Conservation (phyloP, 208 protist species). For the Polymyxa betae region DNA sequence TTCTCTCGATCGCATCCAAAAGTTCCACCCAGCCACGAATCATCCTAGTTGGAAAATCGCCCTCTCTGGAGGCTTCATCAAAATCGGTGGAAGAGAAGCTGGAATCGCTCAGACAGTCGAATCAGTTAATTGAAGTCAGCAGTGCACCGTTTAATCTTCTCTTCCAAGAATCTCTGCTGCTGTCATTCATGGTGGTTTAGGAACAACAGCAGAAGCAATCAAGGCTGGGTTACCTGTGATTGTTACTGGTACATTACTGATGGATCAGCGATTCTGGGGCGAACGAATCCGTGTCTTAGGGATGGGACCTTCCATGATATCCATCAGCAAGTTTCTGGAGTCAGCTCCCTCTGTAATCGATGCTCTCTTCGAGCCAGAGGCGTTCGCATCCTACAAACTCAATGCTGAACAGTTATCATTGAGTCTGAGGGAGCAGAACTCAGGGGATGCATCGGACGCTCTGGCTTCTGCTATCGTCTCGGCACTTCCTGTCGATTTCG, state of each 20-base stretch:
- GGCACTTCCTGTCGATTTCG: too few species aligned
- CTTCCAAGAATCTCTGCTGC: conserved; percentile 2
- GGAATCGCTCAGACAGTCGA: not conserved
- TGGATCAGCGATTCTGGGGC: conserved; percentile 59
- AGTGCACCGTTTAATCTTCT: conserved; percentile 3
- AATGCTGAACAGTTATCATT: too few species aligned
- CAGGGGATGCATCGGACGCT: too few species aligned
- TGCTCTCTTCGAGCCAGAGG: too few species aligned
- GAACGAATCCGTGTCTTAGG: not conserved
- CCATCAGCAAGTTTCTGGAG: not conserved
- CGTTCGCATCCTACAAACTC: too few species aligned
- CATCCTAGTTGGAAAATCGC: too few species aligned
- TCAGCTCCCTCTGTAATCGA: too few species aligned
- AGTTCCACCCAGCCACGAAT: too few species aligned
- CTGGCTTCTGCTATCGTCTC: too few species aligned
- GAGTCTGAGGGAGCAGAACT: too few species aligned
- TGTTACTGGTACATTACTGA: conserved; percentile 35
- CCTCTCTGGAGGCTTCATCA: too few species aligned
- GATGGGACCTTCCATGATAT: not conserved
- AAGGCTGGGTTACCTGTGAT: not conserved
- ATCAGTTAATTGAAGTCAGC: not conserved
- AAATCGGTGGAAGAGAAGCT: not conserved
- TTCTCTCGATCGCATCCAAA: too few species aligned
- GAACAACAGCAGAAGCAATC: conserved; percentile 44
- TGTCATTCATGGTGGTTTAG: conserved; percentile 44